These are phyloP conservation scores for Tetrapisispora arboricola DNA, from an alignment of 805 yeast genomes.

Conservation along the genomic window DNA sequence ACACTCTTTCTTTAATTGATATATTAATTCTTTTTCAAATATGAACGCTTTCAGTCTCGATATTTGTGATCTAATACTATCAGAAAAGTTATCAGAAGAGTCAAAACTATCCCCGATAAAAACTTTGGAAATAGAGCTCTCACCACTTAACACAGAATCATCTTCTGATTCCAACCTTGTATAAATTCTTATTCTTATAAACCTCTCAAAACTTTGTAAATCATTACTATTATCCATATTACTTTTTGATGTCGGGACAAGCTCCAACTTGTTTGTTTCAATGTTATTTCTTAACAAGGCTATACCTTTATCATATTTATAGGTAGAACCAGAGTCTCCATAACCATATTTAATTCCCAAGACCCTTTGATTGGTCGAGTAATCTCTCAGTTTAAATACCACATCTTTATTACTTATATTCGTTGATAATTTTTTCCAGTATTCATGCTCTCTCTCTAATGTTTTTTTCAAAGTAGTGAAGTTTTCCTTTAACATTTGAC, in stretches of 20 bases:
- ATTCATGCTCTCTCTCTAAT: conserved; percentile 44
- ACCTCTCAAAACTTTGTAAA: conserved; percentile 27
- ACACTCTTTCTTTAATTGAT: conserved; percentile 69
- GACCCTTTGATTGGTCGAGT: conserved; percentile 38
- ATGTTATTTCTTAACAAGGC: conserved; percentile 53
- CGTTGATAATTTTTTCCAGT: conserved; percentile 42
- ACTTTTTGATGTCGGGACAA: conserved; percentile 29
- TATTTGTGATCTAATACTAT: conserved; percentile 45
- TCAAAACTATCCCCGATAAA: conserved; percentile 4
- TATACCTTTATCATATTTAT: conserved; percentile 56
- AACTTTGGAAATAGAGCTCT: conserved; percentile 30
- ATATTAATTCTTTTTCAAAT: conserved; percentile 84
- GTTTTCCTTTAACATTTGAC: conserved; percentile 41
- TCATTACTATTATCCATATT: conserved; percentile 20
- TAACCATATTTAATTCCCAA: conserved; percentile 84
- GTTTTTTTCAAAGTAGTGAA: conserved; percentile 43
- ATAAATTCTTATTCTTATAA: conserved; percentile 50
- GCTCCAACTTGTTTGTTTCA: conserved; percentile 32
- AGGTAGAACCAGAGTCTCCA: conserved; percentile 81
- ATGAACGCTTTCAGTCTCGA: conserved; percentile 59
- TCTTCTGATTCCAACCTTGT: conserved; percentile 42
- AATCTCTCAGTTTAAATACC: conserved; percentile 57
- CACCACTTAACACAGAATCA: conserved; percentile 49
- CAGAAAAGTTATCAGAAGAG: conserved; percentile 9
- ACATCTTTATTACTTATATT: conserved; percentile 19